Conservation (phyloP, 2,329 filamentous ascomycete genomes). For the Beauveria australis region DNA sequence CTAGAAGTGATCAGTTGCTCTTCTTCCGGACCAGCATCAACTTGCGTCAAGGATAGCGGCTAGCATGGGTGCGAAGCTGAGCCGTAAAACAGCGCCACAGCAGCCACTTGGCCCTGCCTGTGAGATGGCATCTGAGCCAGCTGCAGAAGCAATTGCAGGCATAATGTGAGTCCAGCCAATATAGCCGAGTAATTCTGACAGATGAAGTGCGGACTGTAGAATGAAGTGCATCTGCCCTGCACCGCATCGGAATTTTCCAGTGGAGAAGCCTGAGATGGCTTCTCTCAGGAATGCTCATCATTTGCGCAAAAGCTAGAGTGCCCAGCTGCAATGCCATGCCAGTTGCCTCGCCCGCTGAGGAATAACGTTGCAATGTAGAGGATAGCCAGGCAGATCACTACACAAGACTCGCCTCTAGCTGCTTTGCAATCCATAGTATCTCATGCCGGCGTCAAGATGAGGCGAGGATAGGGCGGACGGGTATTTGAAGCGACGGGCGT, state of each 20-base stretch:
- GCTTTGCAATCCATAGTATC: neutral
- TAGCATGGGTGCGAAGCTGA: too few species aligned
- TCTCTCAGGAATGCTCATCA: neutral
- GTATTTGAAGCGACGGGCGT: neutral
- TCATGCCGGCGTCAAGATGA: neutral
- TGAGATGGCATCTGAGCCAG: neutral
- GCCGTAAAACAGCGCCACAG: neutral
- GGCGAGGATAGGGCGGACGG: neutral
- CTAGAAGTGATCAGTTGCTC: too few species aligned
- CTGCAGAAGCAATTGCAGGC: neutral
- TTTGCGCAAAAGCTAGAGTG: neutral
- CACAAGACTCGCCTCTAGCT: neutral
- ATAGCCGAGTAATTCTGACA: neutral
- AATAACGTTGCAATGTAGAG: neutral
- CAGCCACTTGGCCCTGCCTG: neutral
- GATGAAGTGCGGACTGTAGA: too few species aligned
- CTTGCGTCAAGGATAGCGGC: too few species aligned
- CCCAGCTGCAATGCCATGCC: neutral
- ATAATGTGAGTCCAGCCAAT: neutral
- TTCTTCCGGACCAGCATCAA: too few species aligned
- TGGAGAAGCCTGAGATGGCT: neutral
- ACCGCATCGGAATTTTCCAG: neutral
- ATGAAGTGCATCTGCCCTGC: neutral
- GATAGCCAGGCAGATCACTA: neutral
- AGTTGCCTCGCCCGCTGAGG: neutral